phyloP scores from a whole-genome alignment of 129 eudicot species.

The Flaveria trinervia region DNA sequence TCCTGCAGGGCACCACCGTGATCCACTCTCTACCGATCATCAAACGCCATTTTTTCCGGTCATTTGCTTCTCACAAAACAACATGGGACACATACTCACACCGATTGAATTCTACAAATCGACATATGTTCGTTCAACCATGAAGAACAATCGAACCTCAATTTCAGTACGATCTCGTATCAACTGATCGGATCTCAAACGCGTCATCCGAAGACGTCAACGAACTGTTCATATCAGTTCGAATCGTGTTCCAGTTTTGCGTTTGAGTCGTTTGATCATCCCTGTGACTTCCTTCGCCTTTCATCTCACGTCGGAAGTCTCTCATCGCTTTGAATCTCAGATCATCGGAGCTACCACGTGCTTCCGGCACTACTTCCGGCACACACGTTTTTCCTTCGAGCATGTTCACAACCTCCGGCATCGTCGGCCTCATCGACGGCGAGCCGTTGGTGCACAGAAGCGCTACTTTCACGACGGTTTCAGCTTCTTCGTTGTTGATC shows the following conservation, averaged over 20 bases:
- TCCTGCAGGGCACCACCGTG: too few species aligned
- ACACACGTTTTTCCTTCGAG: constrained; percentile 59
- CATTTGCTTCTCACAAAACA: too few species aligned
- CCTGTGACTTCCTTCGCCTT: constrained; percentile 30
- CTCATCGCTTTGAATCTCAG: constrained; percentile 77
- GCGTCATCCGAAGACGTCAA: constrained; percentile 37
- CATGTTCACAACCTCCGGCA: constrained; percentile 78
- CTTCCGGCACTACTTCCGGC: constrained; percentile 54
- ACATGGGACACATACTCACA: too few species aligned
- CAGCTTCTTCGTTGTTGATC: constrained; percentile 59
- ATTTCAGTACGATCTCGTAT: constrained; percentile 27
- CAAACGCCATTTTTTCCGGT: too few species aligned
- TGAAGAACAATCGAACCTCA: not conserved
- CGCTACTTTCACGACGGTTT: constrained; percentile 56
- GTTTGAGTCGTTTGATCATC: constrained; percentile 17
- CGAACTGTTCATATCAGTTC: constrained; percentile 33
- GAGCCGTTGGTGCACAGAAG: constrained; percentile 70
- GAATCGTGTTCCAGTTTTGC: constrained; percentile 28
- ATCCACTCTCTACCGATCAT: too few species aligned
- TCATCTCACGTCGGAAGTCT: constrained; percentile 50
- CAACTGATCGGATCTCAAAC: constrained; percentile 35
- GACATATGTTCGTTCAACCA: not conserved
- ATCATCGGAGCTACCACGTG: constrained; percentile 47
- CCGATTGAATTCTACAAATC: too few species aligned
- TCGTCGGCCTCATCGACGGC: constrained; percentile 66